Percentiles rank a stretch among this genome's conserved stretches.
Evolutionary conservation across 2,329 filamentous ascomycete genomes (phyloP).

Genomic region (Penicillium polonicum): DNA sequence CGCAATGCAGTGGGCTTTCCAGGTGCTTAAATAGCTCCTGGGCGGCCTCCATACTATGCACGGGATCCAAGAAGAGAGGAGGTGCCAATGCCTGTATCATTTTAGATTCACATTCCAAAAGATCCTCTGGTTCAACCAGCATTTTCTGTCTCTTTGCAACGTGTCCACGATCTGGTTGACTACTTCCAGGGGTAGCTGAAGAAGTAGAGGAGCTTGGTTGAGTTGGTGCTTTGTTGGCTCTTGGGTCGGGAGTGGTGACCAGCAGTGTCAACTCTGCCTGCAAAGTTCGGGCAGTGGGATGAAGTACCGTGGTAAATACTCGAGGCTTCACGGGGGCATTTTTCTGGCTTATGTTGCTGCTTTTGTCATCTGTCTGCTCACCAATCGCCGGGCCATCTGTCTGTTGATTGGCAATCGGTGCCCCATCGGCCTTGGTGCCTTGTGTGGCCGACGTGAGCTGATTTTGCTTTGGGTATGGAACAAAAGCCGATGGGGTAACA

Average conservation of each 20-base stretch:
- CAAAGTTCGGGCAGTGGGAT: conserved; percentile 74
- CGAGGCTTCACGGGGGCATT: conserved; percentile 52
- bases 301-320: conserved; percentile 76
- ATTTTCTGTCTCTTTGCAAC: conserved; percentile 71
- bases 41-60: conserved; percentile 65
- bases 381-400: conserved; percentile 22
- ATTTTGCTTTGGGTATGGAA: conserved; percentile 63
- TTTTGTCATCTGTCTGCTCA: conserved; percentile 46
- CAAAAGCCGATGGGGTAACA: conserved; percentile 84
- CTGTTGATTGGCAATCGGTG: conserved; percentile 16
- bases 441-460: conserved; percentile 34
- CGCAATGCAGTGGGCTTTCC: conserved; percentile 73
- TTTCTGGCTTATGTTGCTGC: conserved; percentile 46
- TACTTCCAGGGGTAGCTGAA: conserved; percentile 63
- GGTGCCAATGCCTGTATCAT: conserved; percentile 71
- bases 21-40: conserved; percentile 70
- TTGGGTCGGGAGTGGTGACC: conserved; percentile 65
- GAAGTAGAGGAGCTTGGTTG: conserved; percentile 38
- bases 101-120: conserved; percentile 72
- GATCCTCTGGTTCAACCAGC: conserved; percentile 72
- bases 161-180: conserved; percentile 53
- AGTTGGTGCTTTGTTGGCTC: conserved; percentile 48
- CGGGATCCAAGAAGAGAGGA: conserved; percentile 74
- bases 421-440: conserved; percentile 26
- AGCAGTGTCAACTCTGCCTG: conserved; percentile 75